phyloP scores from a whole-genome alignment of 768 basidiomycete species.

The Coprinellus micaceus region DNA sequence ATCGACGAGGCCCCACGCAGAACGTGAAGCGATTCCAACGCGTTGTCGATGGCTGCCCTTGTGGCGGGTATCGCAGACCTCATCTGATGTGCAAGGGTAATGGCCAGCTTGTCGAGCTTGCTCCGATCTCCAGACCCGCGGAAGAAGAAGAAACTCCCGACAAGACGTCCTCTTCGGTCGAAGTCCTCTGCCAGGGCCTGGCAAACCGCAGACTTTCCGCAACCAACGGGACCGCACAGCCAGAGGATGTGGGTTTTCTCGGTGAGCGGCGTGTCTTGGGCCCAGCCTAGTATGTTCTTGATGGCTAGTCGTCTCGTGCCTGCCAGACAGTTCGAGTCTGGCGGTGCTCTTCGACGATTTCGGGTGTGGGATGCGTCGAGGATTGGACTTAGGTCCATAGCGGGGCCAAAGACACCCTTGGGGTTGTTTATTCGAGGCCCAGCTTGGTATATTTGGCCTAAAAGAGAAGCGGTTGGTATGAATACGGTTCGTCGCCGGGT shows the following conservation, averaged over 20 bases:
- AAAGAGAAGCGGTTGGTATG: too few species aligned
- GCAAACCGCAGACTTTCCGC: background rate
- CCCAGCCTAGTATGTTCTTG: background rate
- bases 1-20: background rate
- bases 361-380: background rate
- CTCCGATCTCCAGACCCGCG: background rate
- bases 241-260: background rate
- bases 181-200: background rate
- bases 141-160: background rate
- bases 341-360: background rate
- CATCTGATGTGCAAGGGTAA: background rate
- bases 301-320: background rate
- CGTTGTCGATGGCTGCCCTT: too few species aligned
- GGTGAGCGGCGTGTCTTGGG: background rate
- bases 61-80: background rate
- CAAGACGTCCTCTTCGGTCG: background rate
- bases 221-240: background rate
- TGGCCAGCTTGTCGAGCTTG: background rate
- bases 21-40: background rate
- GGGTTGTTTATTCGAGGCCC: too few species aligned
- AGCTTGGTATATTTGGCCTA: too few species aligned
- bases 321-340: background rate
- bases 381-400: background rate
- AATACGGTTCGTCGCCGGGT: too few species aligned
- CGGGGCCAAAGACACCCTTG: too few species aligned